These are phyloP conservation scores for Macadamia tetraphylla DNA, from an alignment of 164 flowering plant genomes.

Conservation along the genomic window DNA sequence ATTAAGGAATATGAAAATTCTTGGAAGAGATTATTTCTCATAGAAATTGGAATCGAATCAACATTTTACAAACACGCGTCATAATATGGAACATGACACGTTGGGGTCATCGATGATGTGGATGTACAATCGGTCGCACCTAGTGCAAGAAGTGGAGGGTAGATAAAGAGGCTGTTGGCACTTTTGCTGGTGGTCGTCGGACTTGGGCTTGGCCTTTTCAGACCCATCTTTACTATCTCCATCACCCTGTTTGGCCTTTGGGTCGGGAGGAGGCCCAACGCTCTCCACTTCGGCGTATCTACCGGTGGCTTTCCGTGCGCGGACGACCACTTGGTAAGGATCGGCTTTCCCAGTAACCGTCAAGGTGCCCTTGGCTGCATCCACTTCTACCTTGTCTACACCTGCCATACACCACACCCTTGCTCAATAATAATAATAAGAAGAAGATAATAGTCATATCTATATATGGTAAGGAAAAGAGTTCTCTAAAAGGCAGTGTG, in stretches of 20 bases:
- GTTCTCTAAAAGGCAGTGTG: no score
- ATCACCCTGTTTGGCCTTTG: conserved; percentile 17
- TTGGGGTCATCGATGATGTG: neutral
- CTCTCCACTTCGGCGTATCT: conserved; percentile 40
- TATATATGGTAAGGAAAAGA: no score
- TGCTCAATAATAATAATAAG: no score
- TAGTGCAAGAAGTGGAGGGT: conserved; percentile 17
- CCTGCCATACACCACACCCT: conserved; percentile 24
- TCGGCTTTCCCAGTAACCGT: conserved; percentile 62
- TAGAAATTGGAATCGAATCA: no score
- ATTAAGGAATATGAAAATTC: no score
- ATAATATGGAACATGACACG: conserved; percentile 34
- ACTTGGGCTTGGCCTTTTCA: conserved; percentile 24
- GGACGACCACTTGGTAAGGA: conserved; percentile 39
- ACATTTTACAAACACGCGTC: neutral
- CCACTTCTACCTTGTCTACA: conserved; percentile 53
- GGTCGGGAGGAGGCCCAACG: conserved; percentile 66
- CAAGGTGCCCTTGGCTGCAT: conserved; percentile 46
- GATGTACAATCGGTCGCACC: conserved; percentile 14
- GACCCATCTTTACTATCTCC: neutral
- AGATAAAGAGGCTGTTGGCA: conserved; percentile 14
- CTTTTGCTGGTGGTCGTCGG: conserved; percentile 18
- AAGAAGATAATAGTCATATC: no score
- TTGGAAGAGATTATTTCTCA: no score
- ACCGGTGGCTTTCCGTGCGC: conserved; percentile 39